Percentiles rank a stretch among this genome's conserved stretches.
phyloP scores from a whole-genome alignment of 108 stramenopile genomes.

The Mayamaea pseudoterrestris region DNA sequence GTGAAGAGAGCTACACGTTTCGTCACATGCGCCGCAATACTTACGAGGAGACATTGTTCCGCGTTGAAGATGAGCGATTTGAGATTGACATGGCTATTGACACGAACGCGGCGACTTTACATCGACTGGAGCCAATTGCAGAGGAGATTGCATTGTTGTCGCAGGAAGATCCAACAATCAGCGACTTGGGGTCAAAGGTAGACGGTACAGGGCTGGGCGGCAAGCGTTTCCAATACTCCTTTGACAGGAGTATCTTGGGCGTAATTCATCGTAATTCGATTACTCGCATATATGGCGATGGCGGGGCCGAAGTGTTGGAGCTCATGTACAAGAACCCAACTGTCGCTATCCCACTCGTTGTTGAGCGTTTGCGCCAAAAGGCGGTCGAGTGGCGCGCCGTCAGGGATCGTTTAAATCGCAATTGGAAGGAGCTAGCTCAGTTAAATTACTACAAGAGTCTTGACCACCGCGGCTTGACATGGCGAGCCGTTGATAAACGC shows the following conservation, averaged over 20 bases:
- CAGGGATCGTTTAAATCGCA: conserved; percentile 67
- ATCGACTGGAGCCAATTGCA: conserved; percentile 85
- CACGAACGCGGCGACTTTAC: conserved; percentile 77
- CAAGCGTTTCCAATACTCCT: conserved; percentile 57
- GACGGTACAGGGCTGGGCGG: conserved; percentile 49
- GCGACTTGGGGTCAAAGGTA: conserved; percentile 7
- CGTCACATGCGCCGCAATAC: conserved; percentile 96
- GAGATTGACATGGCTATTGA: conserved; percentile 99
- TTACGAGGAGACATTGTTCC: conserved; percentile 93
- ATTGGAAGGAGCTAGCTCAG: conserved; percentile 83
- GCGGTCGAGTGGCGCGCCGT: conserved; percentile 80
- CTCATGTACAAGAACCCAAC: conserved; percentile 91
- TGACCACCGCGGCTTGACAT: conserved; percentile 78
- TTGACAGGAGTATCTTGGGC: conserved; percentile 73
- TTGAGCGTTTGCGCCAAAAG: conserved; percentile 95
- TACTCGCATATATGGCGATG: conserved; percentile 89
- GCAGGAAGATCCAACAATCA: conserved; percentile 25
- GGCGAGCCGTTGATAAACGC: conserved; percentile 72
- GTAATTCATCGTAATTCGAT: conserved; percentile 93
- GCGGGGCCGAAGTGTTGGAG: conserved; percentile 87
- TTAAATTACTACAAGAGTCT: conserved; percentile 77
- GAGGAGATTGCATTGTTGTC: conserved; percentile 81
- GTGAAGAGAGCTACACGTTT: conserved; percentile 93
- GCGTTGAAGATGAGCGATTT: conserved; percentile 97
- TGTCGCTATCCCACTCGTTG: conserved; percentile 90